A percentile compares a stretch with the other conserved stretches of the same genome.
phyloP scores from a whole-genome alignment of 202 grass and related monocot genomes.

The Schoenoplectus tabernaemontani region DNA sequence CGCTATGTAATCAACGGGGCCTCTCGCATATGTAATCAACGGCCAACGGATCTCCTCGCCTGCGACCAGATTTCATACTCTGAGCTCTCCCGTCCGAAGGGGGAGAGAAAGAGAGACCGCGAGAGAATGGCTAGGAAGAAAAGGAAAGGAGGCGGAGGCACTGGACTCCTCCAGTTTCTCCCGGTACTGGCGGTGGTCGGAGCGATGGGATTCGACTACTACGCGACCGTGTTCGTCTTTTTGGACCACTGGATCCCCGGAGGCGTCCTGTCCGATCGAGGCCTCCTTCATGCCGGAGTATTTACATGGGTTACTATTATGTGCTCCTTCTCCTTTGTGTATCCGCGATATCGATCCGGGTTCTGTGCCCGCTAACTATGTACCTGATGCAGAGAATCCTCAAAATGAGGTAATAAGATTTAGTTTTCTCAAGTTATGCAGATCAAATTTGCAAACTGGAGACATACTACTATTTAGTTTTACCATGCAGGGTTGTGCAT shows the following conservation, averaged over 20 bases:
- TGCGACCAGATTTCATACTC: no score
- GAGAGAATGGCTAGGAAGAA: slow-evolving; percentile 37
- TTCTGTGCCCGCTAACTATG: slow-evolving; percentile 43
- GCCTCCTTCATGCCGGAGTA: slow-evolving; percentile 42
- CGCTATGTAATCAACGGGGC: no score
- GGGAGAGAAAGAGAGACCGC: no score
- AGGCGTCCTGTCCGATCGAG: slow-evolving; percentile 28
- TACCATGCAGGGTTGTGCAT: not conserved
- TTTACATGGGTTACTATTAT: slow-evolving; percentile 48
- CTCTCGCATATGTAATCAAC: no score
- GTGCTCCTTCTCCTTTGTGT: slow-evolving; percentile 67
- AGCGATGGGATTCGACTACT: slow-evolving; percentile 49
- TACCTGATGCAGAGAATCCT: slow-evolving; percentile 52
- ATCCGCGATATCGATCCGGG: slow-evolving; percentile 56
- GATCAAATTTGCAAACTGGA: not conserved
- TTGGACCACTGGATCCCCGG: slow-evolving; percentile 67
- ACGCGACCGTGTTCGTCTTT: slow-evolving; percentile 67
- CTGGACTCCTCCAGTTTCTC: slow-evolving; percentile 28
- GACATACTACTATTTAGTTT: not conserved
- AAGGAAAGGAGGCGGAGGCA: no score
- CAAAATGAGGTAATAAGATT: slow-evolving; percentile 37
- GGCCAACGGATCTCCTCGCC: no score
- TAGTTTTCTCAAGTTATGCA: no score
- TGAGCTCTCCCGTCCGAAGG: no score
- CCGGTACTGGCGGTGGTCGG: slow-evolving; percentile 33